Evolutionary conservation across 352 stramenopile species (phyloP).

Genomic region (Globisporangium carolinianum): DNA sequence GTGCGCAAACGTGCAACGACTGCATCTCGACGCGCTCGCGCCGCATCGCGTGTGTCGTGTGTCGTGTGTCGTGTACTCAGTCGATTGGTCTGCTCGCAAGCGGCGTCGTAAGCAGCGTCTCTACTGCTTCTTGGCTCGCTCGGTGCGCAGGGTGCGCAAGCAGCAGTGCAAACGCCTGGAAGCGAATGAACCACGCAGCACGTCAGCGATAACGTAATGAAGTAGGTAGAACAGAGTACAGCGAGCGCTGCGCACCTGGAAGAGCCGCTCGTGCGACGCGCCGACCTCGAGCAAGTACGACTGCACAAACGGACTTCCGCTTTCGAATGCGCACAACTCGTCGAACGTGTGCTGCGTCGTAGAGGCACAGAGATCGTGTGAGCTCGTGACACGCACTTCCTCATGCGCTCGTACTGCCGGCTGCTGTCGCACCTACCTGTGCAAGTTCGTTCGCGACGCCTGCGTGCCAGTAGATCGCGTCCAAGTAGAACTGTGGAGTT

Average conservation of each 20-base stretch:
- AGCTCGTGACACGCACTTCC: too few species aligned
- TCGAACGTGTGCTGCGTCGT: constrained; percentile 23
- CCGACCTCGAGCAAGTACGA: constrained; percentile 47
- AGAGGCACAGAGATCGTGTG: neutral
- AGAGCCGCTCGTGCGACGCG: constrained; percentile 40
- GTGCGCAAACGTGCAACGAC: too few species aligned
- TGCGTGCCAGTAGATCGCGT: constrained; percentile 47
- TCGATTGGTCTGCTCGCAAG: neutral
- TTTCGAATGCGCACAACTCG: constrained; percentile 40
- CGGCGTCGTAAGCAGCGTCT: constrained; percentile 30
- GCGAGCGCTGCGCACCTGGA: constrained; percentile 29
- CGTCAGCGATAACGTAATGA: neutral
- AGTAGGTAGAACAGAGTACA: constrained; percentile 11
- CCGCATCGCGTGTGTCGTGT: neutral
- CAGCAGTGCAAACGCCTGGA: constrained; percentile 30
- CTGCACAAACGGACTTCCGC: constrained; percentile 30
- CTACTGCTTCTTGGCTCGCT: constrained; percentile 32
- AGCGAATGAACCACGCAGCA: neutral
- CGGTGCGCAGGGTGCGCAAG: constrained; percentile 46
- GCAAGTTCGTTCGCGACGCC: constrained; percentile 21
- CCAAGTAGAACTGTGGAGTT: constrained; percentile 25
- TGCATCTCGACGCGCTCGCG: too few species aligned
- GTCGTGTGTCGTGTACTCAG: neutral
- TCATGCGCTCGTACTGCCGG: too few species aligned
- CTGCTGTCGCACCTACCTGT: constrained; percentile 17